Conservation (phyloP, 2,329 filamentous ascomycete genomes). For the Seiridium cupressi region DNA sequence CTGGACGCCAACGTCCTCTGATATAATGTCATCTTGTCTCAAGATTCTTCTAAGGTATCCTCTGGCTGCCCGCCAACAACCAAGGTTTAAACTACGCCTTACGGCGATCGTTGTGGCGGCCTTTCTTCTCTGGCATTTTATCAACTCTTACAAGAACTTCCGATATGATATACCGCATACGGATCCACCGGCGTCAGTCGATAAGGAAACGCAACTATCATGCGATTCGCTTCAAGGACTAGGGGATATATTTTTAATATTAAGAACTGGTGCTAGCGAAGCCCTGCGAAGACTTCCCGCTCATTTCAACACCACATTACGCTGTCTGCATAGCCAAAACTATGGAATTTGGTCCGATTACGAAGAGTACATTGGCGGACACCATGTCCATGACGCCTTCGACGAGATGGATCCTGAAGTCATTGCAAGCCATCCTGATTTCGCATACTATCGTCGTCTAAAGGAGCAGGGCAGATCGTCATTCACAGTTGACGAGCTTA, state of each 20-base stretch:
- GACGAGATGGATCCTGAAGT: conserved; percentile 38
- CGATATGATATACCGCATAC: neutral
- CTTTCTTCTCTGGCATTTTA: neutral
- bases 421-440: conserved; percentile 40
- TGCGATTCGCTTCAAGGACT: conserved; percentile 31
- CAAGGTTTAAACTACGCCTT: neutral
- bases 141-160: neutral
- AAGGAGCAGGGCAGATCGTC: conserved; percentile 38
- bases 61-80: neutral
- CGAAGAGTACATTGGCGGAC: conserved; percentile 47
- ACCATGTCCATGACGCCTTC: conserved; percentile 49
- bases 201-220: neutral
- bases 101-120: neutral
- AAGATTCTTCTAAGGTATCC: too few relatives aligned
- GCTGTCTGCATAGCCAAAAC: conserved; percentile 46
- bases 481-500: conserved; percentile 30
- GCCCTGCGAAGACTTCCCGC: conserved; percentile 51
- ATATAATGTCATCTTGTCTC: too few relatives aligned
- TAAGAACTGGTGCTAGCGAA: conserved; percentile 61
- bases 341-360: conserved; percentile 60
- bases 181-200: neutral
- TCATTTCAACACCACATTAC: conserved; percentile 52
- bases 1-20: too few relatives aligned
- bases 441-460: conserved; percentile 49
- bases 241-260: conserved; percentile 52